These are phyloP conservation scores for Priceomyces haplophilus DNA, from an alignment of 805 yeast species.

Conservation along the genomic window DNA sequence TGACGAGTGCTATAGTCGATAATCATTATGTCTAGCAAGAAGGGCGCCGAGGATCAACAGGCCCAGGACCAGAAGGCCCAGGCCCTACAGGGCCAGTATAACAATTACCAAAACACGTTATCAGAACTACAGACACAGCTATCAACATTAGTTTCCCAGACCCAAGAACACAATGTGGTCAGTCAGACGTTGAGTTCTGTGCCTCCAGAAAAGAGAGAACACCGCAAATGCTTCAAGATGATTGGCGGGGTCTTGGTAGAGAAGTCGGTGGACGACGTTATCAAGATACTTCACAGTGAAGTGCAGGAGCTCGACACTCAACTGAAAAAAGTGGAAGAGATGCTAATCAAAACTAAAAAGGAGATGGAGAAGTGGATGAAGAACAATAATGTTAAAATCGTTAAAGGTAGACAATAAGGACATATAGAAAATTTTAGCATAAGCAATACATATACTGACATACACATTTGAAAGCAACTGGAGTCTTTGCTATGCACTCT, in stretches of 20 bases:
- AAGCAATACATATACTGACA: not conserved
- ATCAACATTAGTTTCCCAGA: constrained; percentile 31
- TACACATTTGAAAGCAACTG: not conserved
- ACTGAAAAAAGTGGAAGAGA: constrained; percentile 23
- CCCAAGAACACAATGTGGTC: constrained; percentile 41
- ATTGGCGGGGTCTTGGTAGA: constrained; percentile 90
- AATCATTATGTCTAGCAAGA: constrained; percentile 4
- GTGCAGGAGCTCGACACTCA: constrained; percentile 20
- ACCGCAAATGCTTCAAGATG: constrained; percentile 86
- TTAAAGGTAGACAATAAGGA: constrained; percentile 18
- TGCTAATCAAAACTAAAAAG: constrained; percentile 24
- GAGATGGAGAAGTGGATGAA: constrained; percentile 41
- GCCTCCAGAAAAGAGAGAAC: constrained; percentile 33
- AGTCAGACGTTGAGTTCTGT: constrained; percentile 38
- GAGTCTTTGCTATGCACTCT: not conserved
- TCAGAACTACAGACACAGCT: constrained; percentile 38
- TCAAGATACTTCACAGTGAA: constrained; percentile 26
- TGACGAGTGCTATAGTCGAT: too few species aligned
- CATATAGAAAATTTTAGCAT: constrained; percentile 1
- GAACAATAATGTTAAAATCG: constrained; percentile 40
- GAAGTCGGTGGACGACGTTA: constrained; percentile 73
- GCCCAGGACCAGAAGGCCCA: constrained; percentile 35
- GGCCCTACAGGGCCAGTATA: constrained; percentile 40
- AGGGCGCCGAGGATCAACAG: constrained; percentile 14
- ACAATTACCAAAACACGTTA: constrained; percentile 36